Evolutionary conservation across 2,329 filamentous ascomycete species (phyloP).

Genomic region (Trichoderma cornu-damae): DNA sequence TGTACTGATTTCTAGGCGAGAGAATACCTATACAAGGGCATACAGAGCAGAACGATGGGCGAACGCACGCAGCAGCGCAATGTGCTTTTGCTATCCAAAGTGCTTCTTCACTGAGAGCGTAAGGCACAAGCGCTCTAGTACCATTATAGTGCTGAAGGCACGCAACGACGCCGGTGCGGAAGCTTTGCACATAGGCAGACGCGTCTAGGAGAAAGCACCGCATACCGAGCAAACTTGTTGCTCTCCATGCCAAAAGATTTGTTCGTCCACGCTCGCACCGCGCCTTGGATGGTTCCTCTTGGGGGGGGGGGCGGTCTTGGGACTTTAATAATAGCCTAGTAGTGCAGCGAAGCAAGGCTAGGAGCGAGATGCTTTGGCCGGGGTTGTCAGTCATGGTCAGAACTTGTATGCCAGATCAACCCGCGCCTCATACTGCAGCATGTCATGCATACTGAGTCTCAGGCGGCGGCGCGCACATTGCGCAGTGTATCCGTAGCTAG

Average conservation of each 20-base stretch:
- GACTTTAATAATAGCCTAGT: not conserved
- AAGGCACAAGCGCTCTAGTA: too few species aligned
- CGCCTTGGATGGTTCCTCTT: not conserved
- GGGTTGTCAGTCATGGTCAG: not conserved
- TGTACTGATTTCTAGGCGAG: not conserved
- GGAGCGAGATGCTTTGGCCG: constrained; percentile 6
- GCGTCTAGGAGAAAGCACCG: not conserved
- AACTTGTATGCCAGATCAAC: constrained; percentile 20
- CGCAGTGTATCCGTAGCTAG: constrained; percentile 7
- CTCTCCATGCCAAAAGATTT: not conserved
- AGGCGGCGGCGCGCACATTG: constrained; percentile 4
- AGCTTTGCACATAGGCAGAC: not conserved
- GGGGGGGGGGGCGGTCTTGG: not conserved
- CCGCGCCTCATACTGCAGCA: constrained; percentile 15
- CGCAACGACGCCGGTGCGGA: not conserved
- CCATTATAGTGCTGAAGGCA: not conserved
- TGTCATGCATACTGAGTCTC: constrained; percentile 19
- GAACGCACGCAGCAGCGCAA: not conserved
- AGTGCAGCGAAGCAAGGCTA: constrained; percentile 1
- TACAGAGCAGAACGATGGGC: not conserved
- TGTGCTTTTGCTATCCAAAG: not conserved
- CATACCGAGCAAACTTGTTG: not conserved
- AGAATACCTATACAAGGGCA: not conserved
- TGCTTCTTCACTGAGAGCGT: not conserved
- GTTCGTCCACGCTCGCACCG: not conserved